Conservation (phyloP, 352 stramenopile genomes). For the Hyaloperonospora brassicae region DNA sequence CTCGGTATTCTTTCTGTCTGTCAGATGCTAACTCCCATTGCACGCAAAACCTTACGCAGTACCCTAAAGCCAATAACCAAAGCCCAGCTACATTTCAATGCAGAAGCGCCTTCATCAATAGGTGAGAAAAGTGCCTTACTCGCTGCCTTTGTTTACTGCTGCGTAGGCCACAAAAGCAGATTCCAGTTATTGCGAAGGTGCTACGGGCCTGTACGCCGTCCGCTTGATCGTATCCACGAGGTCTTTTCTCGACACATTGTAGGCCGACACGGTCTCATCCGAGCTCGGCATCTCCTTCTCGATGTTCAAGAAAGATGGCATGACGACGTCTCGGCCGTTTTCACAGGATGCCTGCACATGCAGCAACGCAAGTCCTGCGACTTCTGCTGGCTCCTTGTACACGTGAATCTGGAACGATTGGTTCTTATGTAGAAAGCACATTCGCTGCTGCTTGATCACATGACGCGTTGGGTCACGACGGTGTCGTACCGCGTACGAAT, state of each 20-base stretch:
- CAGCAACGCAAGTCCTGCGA: conserved; percentile 58
- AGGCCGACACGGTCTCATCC: conserved; percentile 66
- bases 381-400: conserved; percentile 67
- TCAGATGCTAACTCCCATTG: too few relatives aligned
- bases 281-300: conserved; percentile 48
- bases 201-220: too few relatives aligned
- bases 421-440: conserved; percentile 83
- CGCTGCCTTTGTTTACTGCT: too few relatives aligned
- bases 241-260: conserved; percentile 71
- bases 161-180: too few relatives aligned
- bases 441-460: conserved; percentile 84
- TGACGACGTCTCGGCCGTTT: conserved; percentile 44
- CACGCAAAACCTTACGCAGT: too few relatives aligned
- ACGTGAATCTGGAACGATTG: conserved; percentile 84
- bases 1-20: too few relatives aligned
- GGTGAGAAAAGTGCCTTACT: too few relatives aligned
- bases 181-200: too few relatives aligned
- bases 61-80: too few relatives aligned
- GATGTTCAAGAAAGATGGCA: conserved; percentile 69
- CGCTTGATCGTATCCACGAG: conserved; percentile 7
- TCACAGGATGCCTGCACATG: conserved; percentile 71
- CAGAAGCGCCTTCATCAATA: too few relatives aligned
- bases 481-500: conserved; percentile 77
- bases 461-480: conserved; percentile 53
- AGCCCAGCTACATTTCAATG: too few relatives aligned